Evolutionary conservation across 2,329 filamentous ascomycete species (phyloP), one percentile per base, ranked within the genome.

Genomic region (Pseudogymnoascus sp.): DNA sequence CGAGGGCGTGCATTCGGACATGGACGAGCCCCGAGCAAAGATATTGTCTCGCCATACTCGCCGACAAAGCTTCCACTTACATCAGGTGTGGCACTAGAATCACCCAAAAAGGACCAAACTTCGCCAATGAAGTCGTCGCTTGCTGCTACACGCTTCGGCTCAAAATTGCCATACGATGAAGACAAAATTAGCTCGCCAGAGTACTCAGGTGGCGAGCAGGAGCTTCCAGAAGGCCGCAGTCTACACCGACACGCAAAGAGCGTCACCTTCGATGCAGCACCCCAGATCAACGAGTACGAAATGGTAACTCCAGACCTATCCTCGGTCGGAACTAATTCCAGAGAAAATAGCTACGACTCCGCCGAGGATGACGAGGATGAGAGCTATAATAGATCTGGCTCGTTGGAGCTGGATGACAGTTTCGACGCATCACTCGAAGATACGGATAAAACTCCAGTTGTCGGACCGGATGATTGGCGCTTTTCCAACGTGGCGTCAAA

Each of bases 221-320:
- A 84, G 58, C 75, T 86, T 13, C 82, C 84, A 34, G 82, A 82
- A 5, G 86, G 88, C 59, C 84, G 83, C 65, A 81, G 79, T 10
- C 79, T 91, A 39, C 88, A 90, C 70, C 88, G 91, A 59, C 89
- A 96, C 74, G 86, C 90, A 55, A 99, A 99, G 79, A 96, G 92
- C 68, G 94, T 99, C 61, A 99, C 92, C 0, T 99, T 99, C 71
- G 91, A 97, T 74, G 88, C 87, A 35, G 91, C 90, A 1, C 94
- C 94, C 21, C 89, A 95, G 71, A 82, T 99, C 68, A 96, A 97
- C 71, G 94, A 99, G 74, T 99, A 97, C 72, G 94, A 97, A 74
- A 92, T 96, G 88, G 89, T 90, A 33, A 99, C 94, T 2, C 94
- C 94, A 9, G 94, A 96, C 70, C 83, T 95, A n/a, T 96, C 92